Evolutionary conservation across 805 yeast species (phyloP).

Genomic region (Candida sithepensis): DNA sequence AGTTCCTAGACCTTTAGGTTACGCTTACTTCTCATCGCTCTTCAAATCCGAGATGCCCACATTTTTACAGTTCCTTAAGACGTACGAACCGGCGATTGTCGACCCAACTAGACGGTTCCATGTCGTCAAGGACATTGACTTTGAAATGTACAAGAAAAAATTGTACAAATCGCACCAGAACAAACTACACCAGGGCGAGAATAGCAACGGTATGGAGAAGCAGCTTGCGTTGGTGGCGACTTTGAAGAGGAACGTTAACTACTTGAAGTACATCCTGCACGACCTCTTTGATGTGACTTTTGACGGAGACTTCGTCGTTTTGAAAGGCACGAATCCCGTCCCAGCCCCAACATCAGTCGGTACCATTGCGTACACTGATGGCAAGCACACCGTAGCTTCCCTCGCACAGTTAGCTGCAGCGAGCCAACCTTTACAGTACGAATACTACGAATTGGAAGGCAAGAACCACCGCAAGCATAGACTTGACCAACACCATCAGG

Average conservation of each 20-base stretch:
- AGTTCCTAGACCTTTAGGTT: constrained; percentile 19
- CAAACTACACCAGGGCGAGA: too few species aligned
- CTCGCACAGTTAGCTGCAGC: too few species aligned
- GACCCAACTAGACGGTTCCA: not conserved
- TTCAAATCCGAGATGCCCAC: constrained; percentile 18
- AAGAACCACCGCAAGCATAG: not conserved
- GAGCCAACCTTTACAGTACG: too few species aligned
- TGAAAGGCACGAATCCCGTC: too few species aligned
- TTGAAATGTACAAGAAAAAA: constrained; percentile 9
- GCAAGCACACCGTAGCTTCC: too few species aligned
- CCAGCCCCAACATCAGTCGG: not conserved
- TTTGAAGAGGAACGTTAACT: constrained; percentile 22
- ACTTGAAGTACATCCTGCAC: constrained; percentile 11
- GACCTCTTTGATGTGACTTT: not conserved
- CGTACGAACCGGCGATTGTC: not conserved
- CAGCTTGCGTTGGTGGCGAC: constrained; percentile 16
- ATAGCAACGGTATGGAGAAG: constrained; percentile 9
- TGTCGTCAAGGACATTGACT: not conserved
- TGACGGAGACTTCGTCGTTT: too few species aligned
- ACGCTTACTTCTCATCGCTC: constrained; percentile 14
- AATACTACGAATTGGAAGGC: too few species aligned
- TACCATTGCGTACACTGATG: too few species aligned
- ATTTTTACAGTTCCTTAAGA: constrained; percentile 6
- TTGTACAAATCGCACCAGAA: constrained; percentile 8
- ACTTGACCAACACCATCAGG: too few species aligned